A percentile compares a stretch with the other conserved stretches of the same genome.
Conservation (phyloP, 2,329 filamentous ascomycete species). For the Diaporthe velutina region DNA sequence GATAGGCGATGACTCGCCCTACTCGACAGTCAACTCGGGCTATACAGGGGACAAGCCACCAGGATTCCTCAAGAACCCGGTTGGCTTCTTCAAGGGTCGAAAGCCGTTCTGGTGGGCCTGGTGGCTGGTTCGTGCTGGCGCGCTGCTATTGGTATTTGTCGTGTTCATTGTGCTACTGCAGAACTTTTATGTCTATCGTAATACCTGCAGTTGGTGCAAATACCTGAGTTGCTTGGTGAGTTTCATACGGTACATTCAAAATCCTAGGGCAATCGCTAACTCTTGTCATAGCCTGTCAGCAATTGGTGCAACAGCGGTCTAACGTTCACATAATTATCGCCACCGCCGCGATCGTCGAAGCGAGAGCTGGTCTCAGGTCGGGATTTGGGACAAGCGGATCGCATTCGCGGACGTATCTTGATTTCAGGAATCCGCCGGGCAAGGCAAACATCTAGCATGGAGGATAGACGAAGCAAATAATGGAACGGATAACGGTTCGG, state of each 20-base stretch:
- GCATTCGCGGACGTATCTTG: neutral
- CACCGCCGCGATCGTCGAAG: slow-evolving; percentile 42
- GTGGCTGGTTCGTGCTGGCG: slow-evolving; percentile 88
- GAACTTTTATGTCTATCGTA: slow-evolving; percentile 88
- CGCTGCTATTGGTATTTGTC: slow-evolving; percentile 83
- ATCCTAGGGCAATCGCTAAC: slow-evolving; percentile 42
- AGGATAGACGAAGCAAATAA: neutral
- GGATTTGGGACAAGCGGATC: neutral
- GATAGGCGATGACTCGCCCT: slow-evolving; percentile 77
- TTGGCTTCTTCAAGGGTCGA: slow-evolving; percentile 90
- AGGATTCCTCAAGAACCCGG: slow-evolving; percentile 71
- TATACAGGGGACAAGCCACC: slow-evolving; percentile 61
- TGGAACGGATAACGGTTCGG: neutral
- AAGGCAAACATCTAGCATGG: neutral
- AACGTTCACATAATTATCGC: slow-evolving; percentile 41
- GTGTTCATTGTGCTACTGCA: slow-evolving; percentile 88
- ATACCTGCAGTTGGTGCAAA: slow-evolving; percentile 91
- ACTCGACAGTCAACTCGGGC: slow-evolving; percentile 74
- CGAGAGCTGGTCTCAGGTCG: slow-evolving; percentile 40
- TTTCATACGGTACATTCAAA: slow-evolving; percentile 46
- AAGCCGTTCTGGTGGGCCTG: slow-evolving; percentile 97
- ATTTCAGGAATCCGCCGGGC: neutral
- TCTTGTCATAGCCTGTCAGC: slow-evolving; percentile 66
- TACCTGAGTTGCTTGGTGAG: slow-evolving; percentile 93
- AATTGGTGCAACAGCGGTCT: slow-evolving; percentile 73